Evolutionary conservation across 1,284 basidiomycete species (phyloP).

Genomic region (Malassezia pachydermatis): DNA sequence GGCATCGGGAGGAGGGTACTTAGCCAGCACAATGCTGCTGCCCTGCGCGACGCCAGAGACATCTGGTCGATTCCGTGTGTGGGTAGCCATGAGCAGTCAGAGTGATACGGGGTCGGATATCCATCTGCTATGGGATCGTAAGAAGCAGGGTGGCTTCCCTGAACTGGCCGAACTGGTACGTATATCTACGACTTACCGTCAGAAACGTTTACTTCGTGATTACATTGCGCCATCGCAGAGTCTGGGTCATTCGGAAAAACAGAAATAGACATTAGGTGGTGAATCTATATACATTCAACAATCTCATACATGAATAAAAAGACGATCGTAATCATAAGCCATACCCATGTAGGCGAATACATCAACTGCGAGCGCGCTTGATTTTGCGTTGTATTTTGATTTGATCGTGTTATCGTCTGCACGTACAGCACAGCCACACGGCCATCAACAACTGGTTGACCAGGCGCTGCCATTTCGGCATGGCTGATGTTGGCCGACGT

Average conservation of each 20-base stretch:
- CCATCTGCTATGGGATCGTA: slow-evolving; percentile 17
- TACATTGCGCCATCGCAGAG: slow-evolving; percentile 10
- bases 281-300: too few species aligned
- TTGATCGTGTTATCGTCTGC: slow-evolving; percentile 2
- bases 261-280: not conserved
- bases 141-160: slow-evolving; percentile 13
- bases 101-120: not conserved
- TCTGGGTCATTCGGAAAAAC: slow-evolving; percentile 17
- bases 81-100: not conserved
- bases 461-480: slow-evolving; percentile 55
- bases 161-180: slow-evolving; percentile 16
- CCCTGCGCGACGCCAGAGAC: slow-evolving; percentile 13
- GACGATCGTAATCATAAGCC: too few species aligned
- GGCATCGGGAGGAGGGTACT: slow-evolving; percentile 8
- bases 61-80: slow-evolving; percentile 17
- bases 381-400: too few species aligned
- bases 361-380: too few species aligned
- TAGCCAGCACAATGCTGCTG: slow-evolving; percentile 14
- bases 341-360: too few species aligned
- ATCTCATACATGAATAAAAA: too few species aligned
- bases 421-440: slow-evolving; percentile 62
- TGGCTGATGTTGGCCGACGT: slow-evolving; percentile 59
- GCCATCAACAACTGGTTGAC: slow-evolving; percentile 66
- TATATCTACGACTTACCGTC: not conserved
- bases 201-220: slow-evolving; percentile 17